A percentile compares a stretch with the other conserved stretches of the same genome.
phyloP scores from a whole-genome alignment of 192 early-diverging fungal species.

The Dispira simplex region DNA sequence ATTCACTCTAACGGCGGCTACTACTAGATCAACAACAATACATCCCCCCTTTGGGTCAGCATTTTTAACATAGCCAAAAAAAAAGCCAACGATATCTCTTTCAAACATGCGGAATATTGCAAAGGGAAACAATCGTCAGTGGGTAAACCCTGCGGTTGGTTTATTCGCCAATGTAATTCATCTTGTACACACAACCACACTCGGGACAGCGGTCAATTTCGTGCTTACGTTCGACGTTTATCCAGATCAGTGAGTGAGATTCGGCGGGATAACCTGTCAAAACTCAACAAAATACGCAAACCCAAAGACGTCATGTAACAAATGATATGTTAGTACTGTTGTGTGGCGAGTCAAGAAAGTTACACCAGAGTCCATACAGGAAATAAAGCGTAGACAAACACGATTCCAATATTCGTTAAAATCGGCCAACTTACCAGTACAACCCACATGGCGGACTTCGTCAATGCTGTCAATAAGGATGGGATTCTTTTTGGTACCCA shows the following conservation, averaged over 20 bases:
- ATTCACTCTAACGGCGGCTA: no score
- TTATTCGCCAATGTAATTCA: slow-evolving; percentile 9
- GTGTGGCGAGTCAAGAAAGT: not conserved
- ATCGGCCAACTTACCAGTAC: slow-evolving; percentile 54
- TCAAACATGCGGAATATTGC: no score
- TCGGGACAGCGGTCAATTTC: slow-evolving; percentile 87
- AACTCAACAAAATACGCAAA: not conserved
- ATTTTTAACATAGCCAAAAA: no score
- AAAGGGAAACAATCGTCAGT: no score
- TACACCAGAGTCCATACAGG: slow-evolving; percentile 6
- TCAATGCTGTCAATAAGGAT: slow-evolving; percentile 73
- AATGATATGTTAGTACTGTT: not conserved
- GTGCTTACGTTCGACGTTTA: slow-evolving; percentile 60
- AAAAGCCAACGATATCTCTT: no score
- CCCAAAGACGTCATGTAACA: slow-evolving; percentile 1
- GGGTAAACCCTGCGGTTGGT: not conserved
- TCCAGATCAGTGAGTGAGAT: slow-evolving; percentile 83
- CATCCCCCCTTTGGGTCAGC: no score
- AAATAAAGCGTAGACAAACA: not conserved
- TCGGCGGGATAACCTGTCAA: slow-evolving; percentile 78
- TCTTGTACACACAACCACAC: slow-evolving; percentile 72
- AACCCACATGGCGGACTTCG: slow-evolving; percentile 74
- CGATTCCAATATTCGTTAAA: not conserved
- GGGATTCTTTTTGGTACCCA: slow-evolving; percentile 72
- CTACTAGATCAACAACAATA: no score